phyloP scores from a whole-genome alignment of 192 early-diverging fungal species.

The Diversispora eburnea region DNA sequence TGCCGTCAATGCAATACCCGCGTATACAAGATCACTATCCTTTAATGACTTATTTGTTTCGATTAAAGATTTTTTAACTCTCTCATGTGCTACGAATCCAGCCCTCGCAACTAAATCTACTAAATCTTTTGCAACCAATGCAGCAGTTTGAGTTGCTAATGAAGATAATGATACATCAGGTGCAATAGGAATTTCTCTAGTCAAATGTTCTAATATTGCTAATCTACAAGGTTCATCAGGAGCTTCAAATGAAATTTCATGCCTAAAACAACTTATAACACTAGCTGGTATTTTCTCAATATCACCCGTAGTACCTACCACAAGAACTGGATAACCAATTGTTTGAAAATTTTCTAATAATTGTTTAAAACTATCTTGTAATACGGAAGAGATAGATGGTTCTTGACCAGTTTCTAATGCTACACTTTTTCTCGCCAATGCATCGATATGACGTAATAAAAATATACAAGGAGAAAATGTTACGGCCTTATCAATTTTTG shows the following conservation, averaged over 20 bases:
- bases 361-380: constrained; percentile 58
- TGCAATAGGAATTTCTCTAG: constrained; percentile 53
- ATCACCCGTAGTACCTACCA: constrained; percentile 74
- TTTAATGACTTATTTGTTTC: constrained; percentile 26
- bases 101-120: constrained; percentile 72
- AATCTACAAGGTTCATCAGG: constrained; percentile 68
- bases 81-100: constrained; percentile 59
- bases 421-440: constrained; percentile 58
- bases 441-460: constrained; percentile 76
- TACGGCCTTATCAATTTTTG: constrained; percentile 73
- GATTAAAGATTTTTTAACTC: constrained; percentile 49
- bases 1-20: constrained; percentile 72
- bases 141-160: constrained; percentile 89
- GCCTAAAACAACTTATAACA: constrained; percentile 74
- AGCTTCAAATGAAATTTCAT: constrained; percentile 70
- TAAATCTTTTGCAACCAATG: constrained; percentile 83
- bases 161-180: constrained; percentile 71
- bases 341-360: constrained; percentile 41
- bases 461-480: constrained; percentile 81
- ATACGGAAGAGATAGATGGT: constrained; percentile 51
- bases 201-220: constrained; percentile 60
- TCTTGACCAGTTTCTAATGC: constrained; percentile 56
- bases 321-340: constrained; percentile 68
- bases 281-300: constrained; percentile 76
- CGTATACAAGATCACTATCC: constrained; percentile 57